Evolutionary conservation across 106 monocot genomes (phyloP).

Genomic region (Platanthera guangdongensis): DNA sequence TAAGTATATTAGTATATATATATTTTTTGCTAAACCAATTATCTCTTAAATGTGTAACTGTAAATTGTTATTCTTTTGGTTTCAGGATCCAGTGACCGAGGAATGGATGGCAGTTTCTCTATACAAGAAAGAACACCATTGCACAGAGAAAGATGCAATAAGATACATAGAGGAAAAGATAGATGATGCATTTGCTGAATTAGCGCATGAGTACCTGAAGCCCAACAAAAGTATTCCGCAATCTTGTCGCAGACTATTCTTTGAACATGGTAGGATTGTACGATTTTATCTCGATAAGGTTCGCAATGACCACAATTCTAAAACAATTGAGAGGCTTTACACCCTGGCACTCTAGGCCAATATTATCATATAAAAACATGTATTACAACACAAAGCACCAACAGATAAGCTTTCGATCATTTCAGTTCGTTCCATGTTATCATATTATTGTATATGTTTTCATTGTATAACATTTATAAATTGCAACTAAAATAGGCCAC

Average conservation of each 20-base stretch:
- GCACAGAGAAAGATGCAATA: slow-evolving; percentile 16
- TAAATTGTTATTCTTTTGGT: not conserved
- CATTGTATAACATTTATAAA: too few relatives aligned
- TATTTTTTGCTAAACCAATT: too few relatives aligned
- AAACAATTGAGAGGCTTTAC: not conserved
- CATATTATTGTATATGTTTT: too few relatives aligned
- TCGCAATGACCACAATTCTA: not conserved
- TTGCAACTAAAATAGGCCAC: too few relatives aligned
- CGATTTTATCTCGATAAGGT: slow-evolving; percentile 11
- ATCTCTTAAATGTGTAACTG: too few relatives aligned
- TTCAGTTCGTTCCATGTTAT: too few relatives aligned
- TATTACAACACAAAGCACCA: too few relatives aligned
- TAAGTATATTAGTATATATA: too few relatives aligned
- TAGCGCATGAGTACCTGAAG: slow-evolving; percentile 17
- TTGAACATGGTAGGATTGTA: slow-evolving; percentile 29
- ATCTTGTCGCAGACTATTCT: slow-evolving; percentile 19
- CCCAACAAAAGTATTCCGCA: slow-evolving; percentile 21
- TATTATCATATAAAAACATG: too few relatives aligned
- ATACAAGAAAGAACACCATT: slow-evolving; percentile 19
- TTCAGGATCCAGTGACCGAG: not conserved
- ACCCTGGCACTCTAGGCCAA: not conserved
- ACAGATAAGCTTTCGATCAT: too few relatives aligned
- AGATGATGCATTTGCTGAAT: slow-evolving; percentile 25
- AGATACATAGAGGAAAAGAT: slow-evolving; percentile 7
- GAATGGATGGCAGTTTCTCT: not conserved